phyloP scores from a whole-genome alignment of 495 filamentous ascomycete genomes.

The Penicillium longicatenatum region DNA sequence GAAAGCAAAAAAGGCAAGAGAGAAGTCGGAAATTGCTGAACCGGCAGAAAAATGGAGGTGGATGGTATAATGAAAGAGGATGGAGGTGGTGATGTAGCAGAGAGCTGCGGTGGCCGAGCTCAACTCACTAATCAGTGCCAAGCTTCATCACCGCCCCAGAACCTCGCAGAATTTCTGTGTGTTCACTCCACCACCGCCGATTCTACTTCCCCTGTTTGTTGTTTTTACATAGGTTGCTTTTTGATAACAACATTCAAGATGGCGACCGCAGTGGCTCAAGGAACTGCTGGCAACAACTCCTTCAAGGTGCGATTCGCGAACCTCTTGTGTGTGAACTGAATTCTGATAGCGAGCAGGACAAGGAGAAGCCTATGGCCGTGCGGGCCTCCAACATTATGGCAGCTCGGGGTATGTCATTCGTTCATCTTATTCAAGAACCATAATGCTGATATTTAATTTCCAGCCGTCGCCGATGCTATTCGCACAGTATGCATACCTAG shows the following conservation, averaged over 20 bases:
- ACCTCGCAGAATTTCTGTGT: conserved; percentile 52
- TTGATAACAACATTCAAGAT: conserved; percentile 52
- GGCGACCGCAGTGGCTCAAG: conserved; percentile 62
- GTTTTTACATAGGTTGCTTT: conserved; percentile 32
- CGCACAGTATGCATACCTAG: conserved; percentile 61
- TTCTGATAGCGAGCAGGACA: conserved; percentile 70
- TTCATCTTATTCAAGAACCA: background rate
- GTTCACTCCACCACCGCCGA: conserved; percentile 35
- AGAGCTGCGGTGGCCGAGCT: conserved; percentile 36
- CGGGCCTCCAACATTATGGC: conserved; percentile 94
- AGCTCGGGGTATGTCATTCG: conserved; percentile 71
- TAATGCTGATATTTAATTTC: conserved; percentile 18
- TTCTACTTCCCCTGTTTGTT: conserved; percentile 26
- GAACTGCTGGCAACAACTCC: conserved; percentile 64
- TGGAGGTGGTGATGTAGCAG: conserved; percentile 35
- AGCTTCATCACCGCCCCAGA: conserved; percentile 59
- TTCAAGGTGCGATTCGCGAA: conserved; percentile 67
- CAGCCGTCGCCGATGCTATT: conserved; percentile 95
- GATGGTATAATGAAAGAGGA: conserved; percentile 21
- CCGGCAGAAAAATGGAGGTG: conserved; percentile 20
- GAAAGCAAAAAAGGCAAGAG: conserved; percentile 2
- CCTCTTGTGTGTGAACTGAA: conserved; percentile 36
- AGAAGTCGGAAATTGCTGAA: conserved; percentile 2
- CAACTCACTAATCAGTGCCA: conserved; percentile 48
- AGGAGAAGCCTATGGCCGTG: conserved; percentile 98